Evolutionary conservation across 768 basidiomycete genomes (phyloP), one percentile per base, ranked within the genome.

Genomic region (Tylopilus vinaceipallidus): DNA sequence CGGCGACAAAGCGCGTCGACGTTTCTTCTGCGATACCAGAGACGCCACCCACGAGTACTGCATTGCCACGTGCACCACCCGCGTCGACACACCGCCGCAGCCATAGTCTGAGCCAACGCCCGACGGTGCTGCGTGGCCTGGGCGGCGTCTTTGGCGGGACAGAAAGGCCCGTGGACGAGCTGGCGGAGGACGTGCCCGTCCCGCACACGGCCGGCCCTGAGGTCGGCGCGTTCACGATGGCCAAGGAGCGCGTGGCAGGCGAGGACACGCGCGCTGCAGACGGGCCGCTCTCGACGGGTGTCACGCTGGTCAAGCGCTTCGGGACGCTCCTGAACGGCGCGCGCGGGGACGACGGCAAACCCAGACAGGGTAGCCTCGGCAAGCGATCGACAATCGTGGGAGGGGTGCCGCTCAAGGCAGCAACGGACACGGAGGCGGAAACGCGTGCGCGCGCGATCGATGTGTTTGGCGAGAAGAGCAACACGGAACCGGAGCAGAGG

Each of bases 91-190:
- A 94, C 67, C 76, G 85, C 45, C 75, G 90, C 46, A 91, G 88
- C 53, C 91, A 92, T 64, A 89, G 88, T 61, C 76, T 93, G 67
- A 88, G 85, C 57, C 87, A 91, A 62, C 71, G 88, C 17, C 90
- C 88, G 11, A 69, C 62, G 2, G 69, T 67, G 3, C 57, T 76
- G 17, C 74, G 80, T 37, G 78, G 80, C 3, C 81, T 83, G 79
- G 75, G 78, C 22, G 79, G 77, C 10, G 75, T 84, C 71, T 83
- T 86, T 64, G 82, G 84, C 13, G 60, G 61, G 24, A 35, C 55
- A 3, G 68, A 63, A 44, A 69, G 59, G 45, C 63, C 63, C 17
- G 69, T 72, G 30, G 75, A 76, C 42, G 81, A 81, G 61, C 63
- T 71, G 23, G 75, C 73, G 9, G 65, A 63, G 41, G 65, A 64